Evolutionary conservation across 2,329 filamentous ascomycete species (phyloP).

Genomic region (Fusarium xyrophilum): DNA sequence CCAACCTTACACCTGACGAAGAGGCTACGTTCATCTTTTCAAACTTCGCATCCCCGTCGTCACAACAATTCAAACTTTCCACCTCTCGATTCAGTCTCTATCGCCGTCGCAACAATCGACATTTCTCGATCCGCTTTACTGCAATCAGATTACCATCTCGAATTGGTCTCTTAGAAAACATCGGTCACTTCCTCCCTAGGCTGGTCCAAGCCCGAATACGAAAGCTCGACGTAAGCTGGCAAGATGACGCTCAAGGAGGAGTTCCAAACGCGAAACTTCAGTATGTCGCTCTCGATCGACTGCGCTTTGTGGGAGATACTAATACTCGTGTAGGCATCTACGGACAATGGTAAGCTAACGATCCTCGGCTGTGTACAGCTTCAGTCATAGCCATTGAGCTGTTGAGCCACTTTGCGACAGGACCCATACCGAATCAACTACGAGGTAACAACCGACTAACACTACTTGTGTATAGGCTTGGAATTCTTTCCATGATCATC

Average conservation of each 20-base stretch:
- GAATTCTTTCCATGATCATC: conserved; percentile 73
- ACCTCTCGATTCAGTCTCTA: conserved; percentile 13
- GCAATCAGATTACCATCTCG: background rate
- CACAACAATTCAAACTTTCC: conserved; percentile 23
- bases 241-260: conserved; percentile 76
- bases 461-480: conserved; percentile 58
- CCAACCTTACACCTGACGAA: conserved; percentile 34
- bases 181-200: conserved; percentile 15
- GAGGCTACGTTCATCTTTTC: conserved; percentile 47
- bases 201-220: conserved; percentile 29
- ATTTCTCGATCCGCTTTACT: conserved; percentile 19
- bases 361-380: conserved; percentile 8
- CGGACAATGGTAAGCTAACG: conserved; percentile 71
- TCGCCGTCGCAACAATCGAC: conserved; percentile 31
- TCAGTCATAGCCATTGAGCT: conserved; percentile 18
- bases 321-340: conserved; percentile 67
- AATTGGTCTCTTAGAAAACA: conserved; percentile 9
- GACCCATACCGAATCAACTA: conserved; percentile 6
- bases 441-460: conserved; percentile 19
- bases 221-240: conserved; percentile 44
- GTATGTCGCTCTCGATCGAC: conserved; percentile 54
- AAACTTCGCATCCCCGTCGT: conserved; percentile 28
- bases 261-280: conserved; percentile 77
- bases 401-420: conserved; percentile 5
- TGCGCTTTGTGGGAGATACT: conserved; percentile 38